Evolutionary conservation across 805 yeast species (phyloP), one percentile per base, ranked within the genome.

Genomic region (Schwanniomyces pseudopolymorphus): DNA sequence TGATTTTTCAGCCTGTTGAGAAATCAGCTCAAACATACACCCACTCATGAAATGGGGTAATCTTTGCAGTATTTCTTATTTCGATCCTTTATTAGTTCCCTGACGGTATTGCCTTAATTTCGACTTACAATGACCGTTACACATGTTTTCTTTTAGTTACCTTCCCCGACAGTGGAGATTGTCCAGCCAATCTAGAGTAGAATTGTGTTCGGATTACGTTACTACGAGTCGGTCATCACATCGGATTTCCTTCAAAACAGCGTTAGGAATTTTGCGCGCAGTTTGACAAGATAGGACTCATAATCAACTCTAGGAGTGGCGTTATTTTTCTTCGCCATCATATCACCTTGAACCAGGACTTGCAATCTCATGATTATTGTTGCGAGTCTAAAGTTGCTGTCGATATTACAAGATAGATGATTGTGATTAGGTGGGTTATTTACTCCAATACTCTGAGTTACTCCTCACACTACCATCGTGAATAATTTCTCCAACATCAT

Each of bases 1-100:
- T 42, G 37, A 42, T 22, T 33, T 42, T 42, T 33, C 37, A 21
- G 10, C 28, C 24, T 38, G 40, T 38, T 24, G 31, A 38, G 31
- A 38, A 22, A 36, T 36, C 22, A 3, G n/a, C 25, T 19, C 39
- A 36, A 17, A 19, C n/a, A n/a, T n/a, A 14, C n/a, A 33, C 36
- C 36, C 20, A 33, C 36, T 20, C 39, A 25, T 36, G 25, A 21
- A 21, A 36, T 21, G 39, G 39, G 39, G 39, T 36, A 36, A 21
- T n/a, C 7, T 14, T 19, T 36, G 25, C 25, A 36, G 39, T 16
- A 9, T 33, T 17, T 4, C n/a, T 26, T 26, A 26, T 4, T 26
- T 14, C 17, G 10, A 14, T 31, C 35, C 7, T 14, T 31, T 16
- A 31, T 31, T 26, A 14, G 35, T 31, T 3, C 11, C 8, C 17